Conservation (phyloP, 257 asterid species). For the Linaria vulgaris region DNA sequence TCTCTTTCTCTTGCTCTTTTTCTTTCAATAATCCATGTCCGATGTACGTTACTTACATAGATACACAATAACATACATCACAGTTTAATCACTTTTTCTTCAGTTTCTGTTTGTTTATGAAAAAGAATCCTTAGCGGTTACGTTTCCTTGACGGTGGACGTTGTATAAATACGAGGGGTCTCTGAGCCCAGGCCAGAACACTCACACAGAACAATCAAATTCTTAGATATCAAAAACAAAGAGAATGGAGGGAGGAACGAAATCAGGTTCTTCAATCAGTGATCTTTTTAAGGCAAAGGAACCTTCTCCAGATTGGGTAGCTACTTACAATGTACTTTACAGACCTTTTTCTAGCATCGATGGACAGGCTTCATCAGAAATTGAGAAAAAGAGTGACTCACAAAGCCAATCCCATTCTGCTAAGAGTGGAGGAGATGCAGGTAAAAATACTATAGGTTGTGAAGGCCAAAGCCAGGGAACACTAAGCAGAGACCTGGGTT, state of each 20-base stretch:
- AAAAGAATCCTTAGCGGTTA: slow-evolving; percentile 48
- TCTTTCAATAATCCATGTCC: no score
- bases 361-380: slow-evolving; percentile 40
- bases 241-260: slow-evolving; percentile 64
- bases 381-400: slow-evolving; percentile 45
- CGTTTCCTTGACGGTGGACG: slow-evolving; percentile 60
- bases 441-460: slow-evolving; percentile 31
- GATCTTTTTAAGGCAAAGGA: slow-evolving; percentile 85
- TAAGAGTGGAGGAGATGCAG: slow-evolving; percentile 44
- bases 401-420: slow-evolving; percentile 41
- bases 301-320: slow-evolving; percentile 35
- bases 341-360: slow-evolving; percentile 57
- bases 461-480: slow-evolving; percentile 37
- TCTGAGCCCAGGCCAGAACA: slow-evolving; percentile 4
- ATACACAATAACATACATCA: slow-evolving; percentile 6
- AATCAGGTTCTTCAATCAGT: slow-evolving; percentile 71
- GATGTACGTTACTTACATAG: no score
- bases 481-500: slow-evolving; percentile 30
- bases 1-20: no score
- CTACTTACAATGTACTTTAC: slow-evolving; percentile 61
- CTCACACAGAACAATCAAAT: background rate
- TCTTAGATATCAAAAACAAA: background rate
- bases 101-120: slow-evolving; percentile 43
- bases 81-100: slow-evolving; percentile 42
- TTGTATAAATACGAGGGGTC: slow-evolving; percentile 43